Conservation (phyloP, 1,284 basidiomycete genomes). For the Blastosporella zonata region DNA sequence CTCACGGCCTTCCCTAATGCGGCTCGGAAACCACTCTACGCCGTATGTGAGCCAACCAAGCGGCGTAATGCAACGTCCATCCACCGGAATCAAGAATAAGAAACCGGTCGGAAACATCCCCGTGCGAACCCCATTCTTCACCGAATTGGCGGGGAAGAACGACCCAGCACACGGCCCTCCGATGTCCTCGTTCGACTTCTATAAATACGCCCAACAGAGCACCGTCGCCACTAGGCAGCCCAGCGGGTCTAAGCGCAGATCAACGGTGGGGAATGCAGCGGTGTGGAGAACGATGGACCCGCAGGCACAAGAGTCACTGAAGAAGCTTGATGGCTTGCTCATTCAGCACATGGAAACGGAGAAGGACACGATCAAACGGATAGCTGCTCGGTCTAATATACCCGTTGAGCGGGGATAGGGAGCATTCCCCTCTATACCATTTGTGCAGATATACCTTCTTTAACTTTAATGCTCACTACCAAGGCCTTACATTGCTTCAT, state of each 20-base stretch:
- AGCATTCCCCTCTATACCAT: constrained; percentile 25
- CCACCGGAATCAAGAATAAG: constrained; percentile 25
- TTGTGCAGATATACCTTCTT: constrained; percentile 25
- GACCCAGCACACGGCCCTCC: constrained; percentile 35
- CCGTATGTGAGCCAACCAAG: constrained; percentile 36
- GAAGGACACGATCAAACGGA: constrained; percentile 68
- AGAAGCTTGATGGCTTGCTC: constrained; percentile 69
- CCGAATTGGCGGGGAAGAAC: constrained; percentile 34
- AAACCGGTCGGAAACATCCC: constrained; percentile 41
- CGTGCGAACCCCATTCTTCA: constrained; percentile 31
- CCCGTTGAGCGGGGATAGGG: constrained; percentile 16
- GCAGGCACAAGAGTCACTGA: constrained; percentile 51
- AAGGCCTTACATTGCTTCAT: background rate
- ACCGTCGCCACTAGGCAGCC: constrained; percentile 19
- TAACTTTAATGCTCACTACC: background rate
- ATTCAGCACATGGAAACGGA: constrained; percentile 72
- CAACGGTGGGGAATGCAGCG: constrained; percentile 27
- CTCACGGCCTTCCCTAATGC: constrained; percentile 35
- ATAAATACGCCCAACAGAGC: constrained; percentile 34
- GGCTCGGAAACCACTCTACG: constrained; percentile 45
- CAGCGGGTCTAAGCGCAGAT: constrained; percentile 25
- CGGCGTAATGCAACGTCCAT: constrained; percentile 22
- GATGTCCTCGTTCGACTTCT: constrained; percentile 39
- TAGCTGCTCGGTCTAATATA: constrained; percentile 36
- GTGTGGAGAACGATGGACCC: constrained; percentile 34